Evolutionary conservation across 164 flowering plant genomes (phyloP).

Genomic region (Liquidambar formosana): DNA sequence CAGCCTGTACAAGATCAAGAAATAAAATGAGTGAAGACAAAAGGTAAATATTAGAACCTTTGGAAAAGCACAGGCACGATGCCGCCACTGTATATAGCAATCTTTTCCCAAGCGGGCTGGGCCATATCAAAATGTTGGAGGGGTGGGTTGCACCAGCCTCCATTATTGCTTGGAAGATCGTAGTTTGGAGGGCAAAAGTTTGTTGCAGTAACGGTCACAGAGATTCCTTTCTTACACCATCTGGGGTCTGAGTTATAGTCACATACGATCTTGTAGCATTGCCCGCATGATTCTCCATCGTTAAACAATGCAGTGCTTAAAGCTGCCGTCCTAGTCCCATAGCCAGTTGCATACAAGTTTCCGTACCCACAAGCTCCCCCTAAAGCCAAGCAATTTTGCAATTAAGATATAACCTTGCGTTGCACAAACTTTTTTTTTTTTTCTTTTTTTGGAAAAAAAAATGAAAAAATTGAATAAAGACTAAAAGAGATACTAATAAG

Average conservation of each 20-base stretch:
- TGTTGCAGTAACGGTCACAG: conserved; percentile 83
- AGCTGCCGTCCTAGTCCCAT: conserved; percentile 72
- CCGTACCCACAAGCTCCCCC: conserved; percentile 88
- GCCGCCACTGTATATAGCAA: conserved; percentile 78
- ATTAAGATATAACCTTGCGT: conserved; percentile 11
- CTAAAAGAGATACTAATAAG: too few species aligned
- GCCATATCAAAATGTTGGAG: conserved; percentile 92
- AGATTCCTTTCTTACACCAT: conserved; percentile 72
- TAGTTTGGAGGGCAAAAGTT: conserved; percentile 92
- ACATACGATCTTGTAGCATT: conserved; percentile 71
- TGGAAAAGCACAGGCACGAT: conserved; percentile 75
- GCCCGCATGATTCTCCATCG: conserved; percentile 81
- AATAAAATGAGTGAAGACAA: too few species aligned
- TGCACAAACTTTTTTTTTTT: background rate
- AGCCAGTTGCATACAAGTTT: conserved; percentile 60
- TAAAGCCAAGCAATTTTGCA: conserved; percentile 12
- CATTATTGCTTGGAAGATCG: conserved; percentile 66
- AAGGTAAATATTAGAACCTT: conserved; percentile 45
- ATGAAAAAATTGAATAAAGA: too few species aligned
- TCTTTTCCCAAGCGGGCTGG: conserved; percentile 91
- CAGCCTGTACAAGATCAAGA: too few species aligned
- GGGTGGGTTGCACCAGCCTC: conserved; percentile 99
- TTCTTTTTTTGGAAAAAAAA: too few species aligned
- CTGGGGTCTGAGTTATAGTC: conserved; percentile 46
- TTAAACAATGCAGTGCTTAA: conserved; percentile 84